These are phyloP conservation scores for Chamaecyparis obtusa DNA, from an alignment of 75 land plant genomes.

Conservation along the genomic window DNA sequence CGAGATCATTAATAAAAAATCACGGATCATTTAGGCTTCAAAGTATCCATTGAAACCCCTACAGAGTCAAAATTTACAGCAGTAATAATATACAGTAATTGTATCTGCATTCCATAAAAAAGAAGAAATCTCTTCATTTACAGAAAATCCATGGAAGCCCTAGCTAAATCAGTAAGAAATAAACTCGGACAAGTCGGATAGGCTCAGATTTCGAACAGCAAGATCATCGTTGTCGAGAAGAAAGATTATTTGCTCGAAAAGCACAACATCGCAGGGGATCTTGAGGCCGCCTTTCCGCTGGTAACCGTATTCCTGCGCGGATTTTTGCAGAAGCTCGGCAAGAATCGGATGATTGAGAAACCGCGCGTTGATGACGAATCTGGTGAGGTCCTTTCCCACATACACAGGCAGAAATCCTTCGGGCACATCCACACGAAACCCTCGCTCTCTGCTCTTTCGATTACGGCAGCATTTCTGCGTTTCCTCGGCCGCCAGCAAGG, in stretches of 20 bases:
- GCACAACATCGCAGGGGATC: constrained; percentile 66
- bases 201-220: background rate
- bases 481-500: background rate
- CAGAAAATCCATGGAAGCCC: background rate
- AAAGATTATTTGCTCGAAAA: constrained; percentile 54
- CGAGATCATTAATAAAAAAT: background rate
- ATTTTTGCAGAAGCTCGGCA: constrained; percentile 44
- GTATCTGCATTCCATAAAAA: background rate
- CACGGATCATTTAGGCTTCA: background rate
- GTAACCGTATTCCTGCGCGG: constrained; percentile 74
- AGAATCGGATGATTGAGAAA: constrained; percentile 56
- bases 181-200: background rate
- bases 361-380: constrained; percentile 49
- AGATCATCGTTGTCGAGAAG: constrained; percentile 24
- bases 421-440: constrained; percentile 22
- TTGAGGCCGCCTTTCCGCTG: constrained; percentile 53
- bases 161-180: background rate
- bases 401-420: constrained; percentile 60
- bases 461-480: background rate
- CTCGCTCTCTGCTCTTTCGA: background rate
- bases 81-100: background rate
- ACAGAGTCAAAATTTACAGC: background rate
- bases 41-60: background rate
- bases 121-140: background rate
- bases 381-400: constrained; percentile 61